Conservation (phyloP, 345 rosid genomes). For the Dipteronia dyeriana region DNA sequence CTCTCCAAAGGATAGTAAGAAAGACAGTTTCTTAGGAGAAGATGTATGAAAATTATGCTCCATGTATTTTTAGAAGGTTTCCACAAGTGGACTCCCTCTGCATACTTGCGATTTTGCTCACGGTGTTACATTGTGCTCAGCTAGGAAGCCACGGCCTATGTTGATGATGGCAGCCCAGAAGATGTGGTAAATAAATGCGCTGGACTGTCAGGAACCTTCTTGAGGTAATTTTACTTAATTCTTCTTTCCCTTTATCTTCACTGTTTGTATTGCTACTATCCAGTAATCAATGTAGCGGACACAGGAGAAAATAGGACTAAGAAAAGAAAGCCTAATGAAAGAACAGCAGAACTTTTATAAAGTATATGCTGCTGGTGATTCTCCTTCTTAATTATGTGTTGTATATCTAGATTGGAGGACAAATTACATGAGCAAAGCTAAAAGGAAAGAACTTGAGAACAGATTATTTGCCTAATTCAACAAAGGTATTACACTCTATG, state of each 20-base stretch:
- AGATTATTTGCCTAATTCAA: too few species aligned
- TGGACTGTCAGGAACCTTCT: constrained; percentile 14
- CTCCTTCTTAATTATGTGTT: too few species aligned
- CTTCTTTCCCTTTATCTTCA: not conserved
- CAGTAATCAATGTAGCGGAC: not conserved
- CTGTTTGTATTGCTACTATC: not conserved
- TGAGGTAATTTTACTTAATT: not conserved
- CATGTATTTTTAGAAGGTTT: too few species aligned
- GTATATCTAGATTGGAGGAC: too few species aligned
- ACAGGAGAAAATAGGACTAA: constrained; percentile 35
- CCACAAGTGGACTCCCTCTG: too few species aligned
- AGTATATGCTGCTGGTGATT: not conserved
- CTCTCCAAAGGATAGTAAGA: too few species aligned
- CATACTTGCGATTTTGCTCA: too few species aligned
- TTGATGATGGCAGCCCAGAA: constrained; percentile 41
- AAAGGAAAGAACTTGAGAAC: too few species aligned
- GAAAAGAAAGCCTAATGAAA: constrained; percentile 21
- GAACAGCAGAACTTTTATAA: not conserved
- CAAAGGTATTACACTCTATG: too few species aligned
- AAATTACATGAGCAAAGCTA: too few species aligned
- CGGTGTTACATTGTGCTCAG: constrained; percentile 28
- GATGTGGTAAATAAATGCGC: constrained; percentile 39
- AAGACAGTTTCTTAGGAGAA: too few species aligned
- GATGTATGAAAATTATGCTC: too few species aligned
- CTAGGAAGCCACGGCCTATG: constrained; percentile 33